Evolutionary conservation across 176 grass and related monocot genomes (phyloP).

Genomic region (Carex littledalei): DNA sequence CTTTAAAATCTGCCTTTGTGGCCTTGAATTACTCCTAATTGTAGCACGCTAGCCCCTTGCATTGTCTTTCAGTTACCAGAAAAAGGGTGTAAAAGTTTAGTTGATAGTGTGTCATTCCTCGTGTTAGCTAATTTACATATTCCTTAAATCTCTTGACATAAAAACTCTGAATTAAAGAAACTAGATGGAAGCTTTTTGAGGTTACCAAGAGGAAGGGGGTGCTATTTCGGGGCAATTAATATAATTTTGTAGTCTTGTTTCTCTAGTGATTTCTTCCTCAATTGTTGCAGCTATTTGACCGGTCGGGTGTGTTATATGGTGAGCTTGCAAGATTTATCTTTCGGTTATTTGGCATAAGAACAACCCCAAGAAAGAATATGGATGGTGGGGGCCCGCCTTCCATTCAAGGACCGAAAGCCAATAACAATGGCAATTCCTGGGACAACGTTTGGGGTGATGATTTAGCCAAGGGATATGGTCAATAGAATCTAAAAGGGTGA

Average conservation of each 20-base stretch:
- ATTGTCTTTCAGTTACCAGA: neutral
- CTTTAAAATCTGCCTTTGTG: neutral
- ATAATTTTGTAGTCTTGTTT: neutral
- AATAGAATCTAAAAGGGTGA: neutral
- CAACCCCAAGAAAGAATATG: constrained; percentile 45
- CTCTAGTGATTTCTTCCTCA: constrained; percentile 2
- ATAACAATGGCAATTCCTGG: constrained; percentile 30
- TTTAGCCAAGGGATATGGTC: constrained; percentile 34
- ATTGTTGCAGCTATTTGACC: constrained; percentile 60
- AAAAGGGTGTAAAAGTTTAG: neutral
- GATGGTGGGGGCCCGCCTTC: constrained; percentile 38
- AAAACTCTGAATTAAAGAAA: neutral
- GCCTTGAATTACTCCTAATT: neutral
- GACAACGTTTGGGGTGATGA: constrained; percentile 58
- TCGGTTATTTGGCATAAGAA: constrained; percentile 56
- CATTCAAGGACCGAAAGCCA: constrained; percentile 44
- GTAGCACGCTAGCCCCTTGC: neutral
- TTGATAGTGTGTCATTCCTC: neutral
- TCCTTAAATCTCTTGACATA: neutral
- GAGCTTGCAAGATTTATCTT: constrained; percentile 78
- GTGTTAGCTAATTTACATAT: neutral
- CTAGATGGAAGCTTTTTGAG: neutral
- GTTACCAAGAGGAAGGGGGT: neutral
- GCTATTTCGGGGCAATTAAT: neutral
- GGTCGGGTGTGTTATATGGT: constrained; percentile 74